Conservation (phyloP, 2,329 filamentous ascomycete species). For the Cercospora janseana region DNA sequence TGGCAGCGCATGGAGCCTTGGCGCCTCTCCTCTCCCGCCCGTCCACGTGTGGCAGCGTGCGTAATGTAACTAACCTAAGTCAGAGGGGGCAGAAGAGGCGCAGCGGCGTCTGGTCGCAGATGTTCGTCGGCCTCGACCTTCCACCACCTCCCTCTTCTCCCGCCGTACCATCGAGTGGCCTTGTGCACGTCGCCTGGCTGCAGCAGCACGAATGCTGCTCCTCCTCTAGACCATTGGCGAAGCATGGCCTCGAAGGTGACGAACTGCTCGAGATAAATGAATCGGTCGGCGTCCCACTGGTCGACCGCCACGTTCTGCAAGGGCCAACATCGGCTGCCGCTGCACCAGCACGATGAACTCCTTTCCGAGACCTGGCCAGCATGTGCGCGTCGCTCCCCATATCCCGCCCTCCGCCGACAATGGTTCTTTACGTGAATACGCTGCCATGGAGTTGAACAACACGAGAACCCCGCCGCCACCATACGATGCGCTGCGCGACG, state of each 20-base stretch:
- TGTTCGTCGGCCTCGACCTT: neutral
- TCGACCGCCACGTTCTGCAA: conserved; percentile 12
- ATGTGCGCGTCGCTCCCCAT: neutral
- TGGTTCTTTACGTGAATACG: too few relatives aligned
- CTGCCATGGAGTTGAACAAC: neutral
- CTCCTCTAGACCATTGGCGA: neutral
- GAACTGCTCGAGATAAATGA: conserved; percentile 4
- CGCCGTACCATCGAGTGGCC: neutral
- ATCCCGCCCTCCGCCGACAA: neutral
- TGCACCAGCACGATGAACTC: conserved; percentile 10
- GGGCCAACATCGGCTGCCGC: neutral
- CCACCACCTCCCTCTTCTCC: neutral
- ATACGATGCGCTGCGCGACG: conserved; percentile 17
- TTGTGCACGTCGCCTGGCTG: conserved; percentile 9
- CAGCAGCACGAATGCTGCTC: neutral
- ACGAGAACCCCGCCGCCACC: conserved; percentile 21
- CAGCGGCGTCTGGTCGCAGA: conserved; percentile 8
- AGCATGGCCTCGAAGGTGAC: neutral
- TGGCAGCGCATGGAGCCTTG: too few relatives aligned
- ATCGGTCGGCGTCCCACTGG: conserved; percentile 1
- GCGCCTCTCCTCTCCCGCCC: too few relatives aligned
- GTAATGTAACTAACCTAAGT: too few relatives aligned
- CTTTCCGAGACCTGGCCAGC: neutral
- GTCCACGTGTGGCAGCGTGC: too few relatives aligned
- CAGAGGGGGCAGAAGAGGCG: conserved; percentile 13